These are phyloP conservation scores for Furcasterigmium sp. DNA, from an alignment of 2,329 filamentous ascomycete species.

Conservation along the genomic window DNA sequence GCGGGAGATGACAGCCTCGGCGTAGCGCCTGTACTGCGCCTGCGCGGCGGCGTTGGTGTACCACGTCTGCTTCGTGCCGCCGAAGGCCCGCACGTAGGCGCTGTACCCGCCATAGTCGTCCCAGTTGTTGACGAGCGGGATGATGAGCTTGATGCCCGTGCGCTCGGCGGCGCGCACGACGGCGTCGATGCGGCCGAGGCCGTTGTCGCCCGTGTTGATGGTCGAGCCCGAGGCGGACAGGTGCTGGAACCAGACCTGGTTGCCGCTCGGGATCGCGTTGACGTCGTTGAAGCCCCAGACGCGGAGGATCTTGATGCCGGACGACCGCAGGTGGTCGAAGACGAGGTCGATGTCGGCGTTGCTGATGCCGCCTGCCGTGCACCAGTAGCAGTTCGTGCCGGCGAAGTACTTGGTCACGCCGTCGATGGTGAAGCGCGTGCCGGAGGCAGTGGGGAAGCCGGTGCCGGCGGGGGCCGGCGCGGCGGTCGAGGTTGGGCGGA, in stretches of 20 bases:
- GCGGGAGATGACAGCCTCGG: constrained; percentile 41
- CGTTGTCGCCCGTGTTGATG: constrained; percentile 58
- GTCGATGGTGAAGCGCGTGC: constrained; percentile 35
- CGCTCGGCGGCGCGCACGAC: constrained; percentile 56
- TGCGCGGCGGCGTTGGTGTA: constrained; percentile 50
- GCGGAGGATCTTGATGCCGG: constrained; percentile 52
- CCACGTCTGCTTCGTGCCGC: constrained; percentile 47
- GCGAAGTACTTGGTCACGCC: constrained; percentile 42
- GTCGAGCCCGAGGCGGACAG: constrained; percentile 42
- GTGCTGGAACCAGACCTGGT: constrained; percentile 44
- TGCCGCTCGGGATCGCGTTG: constrained; percentile 26
- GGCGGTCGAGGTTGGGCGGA: constrained; percentile 5
- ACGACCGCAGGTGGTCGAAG: constrained; percentile 38
- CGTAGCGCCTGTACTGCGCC: constrained; percentile 48
- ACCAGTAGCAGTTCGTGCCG: constrained; percentile 54
- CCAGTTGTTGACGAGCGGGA: constrained; percentile 66
- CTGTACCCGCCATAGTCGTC: constrained; percentile 61
- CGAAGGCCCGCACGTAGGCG: constrained; percentile 54
- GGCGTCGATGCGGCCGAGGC: constrained; percentile 56
- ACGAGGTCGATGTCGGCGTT: constrained; percentile 51
- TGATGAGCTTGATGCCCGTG: constrained; percentile 56
- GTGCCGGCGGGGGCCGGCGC: constrained; percentile 11
- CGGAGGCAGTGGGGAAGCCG: constrained; percentile 16
- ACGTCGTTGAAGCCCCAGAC: constrained; percentile 60
- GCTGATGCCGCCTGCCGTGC: constrained; percentile 42